phyloP scores from a whole-genome alignment of 1,284 basidiomycete species.

The Melampsora occidentalis region DNA sequence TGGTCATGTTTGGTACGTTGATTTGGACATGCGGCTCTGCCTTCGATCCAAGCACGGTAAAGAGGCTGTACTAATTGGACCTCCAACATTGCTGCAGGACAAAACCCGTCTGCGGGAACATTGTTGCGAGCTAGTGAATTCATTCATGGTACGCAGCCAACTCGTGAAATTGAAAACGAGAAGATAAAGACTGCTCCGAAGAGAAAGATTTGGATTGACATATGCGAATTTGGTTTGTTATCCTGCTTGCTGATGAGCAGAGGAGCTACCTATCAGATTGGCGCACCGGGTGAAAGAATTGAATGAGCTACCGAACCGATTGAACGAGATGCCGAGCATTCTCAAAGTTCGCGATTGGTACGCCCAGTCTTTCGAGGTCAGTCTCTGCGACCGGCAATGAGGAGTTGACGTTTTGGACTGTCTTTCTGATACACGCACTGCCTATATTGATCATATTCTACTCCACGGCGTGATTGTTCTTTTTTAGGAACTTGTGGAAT shows the following conservation, averaged over 20 bases:
- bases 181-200: background rate
- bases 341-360: slow-evolving; percentile 98
- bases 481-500: slow-evolving; percentile 75
- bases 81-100: slow-evolving; percentile 56
- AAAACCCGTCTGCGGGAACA: slow-evolving; percentile 81
- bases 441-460: slow-evolving; percentile 1
- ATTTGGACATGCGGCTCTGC: background rate
- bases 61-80: too few species aligned
- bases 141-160: slow-evolving; percentile 62
- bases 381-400: slow-evolving; percentile 48
- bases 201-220: background rate
- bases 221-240: background rate
- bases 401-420: background rate
- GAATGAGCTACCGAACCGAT: slow-evolving; percentile 85
- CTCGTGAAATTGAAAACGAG: background rate
- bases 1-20: slow-evolving; percentile 66
- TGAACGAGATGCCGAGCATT: slow-evolving; percentile 88
- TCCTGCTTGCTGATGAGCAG: slow-evolving; percentile 54
- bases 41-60: too few species aligned
- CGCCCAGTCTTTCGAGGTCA: slow-evolving; percentile 92
- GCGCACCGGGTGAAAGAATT: slow-evolving; percentile 96
- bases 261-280: slow-evolving; percentile 88
- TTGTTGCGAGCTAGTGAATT: slow-evolving; percentile 81
- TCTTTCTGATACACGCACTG: background rate
- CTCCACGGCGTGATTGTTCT: background rate